Evolutionary conservation across 768 basidiomycete species (phyloP), one percentile per base, ranked within the genome.

Genomic region (Leccinum subgranulosum): DNA sequence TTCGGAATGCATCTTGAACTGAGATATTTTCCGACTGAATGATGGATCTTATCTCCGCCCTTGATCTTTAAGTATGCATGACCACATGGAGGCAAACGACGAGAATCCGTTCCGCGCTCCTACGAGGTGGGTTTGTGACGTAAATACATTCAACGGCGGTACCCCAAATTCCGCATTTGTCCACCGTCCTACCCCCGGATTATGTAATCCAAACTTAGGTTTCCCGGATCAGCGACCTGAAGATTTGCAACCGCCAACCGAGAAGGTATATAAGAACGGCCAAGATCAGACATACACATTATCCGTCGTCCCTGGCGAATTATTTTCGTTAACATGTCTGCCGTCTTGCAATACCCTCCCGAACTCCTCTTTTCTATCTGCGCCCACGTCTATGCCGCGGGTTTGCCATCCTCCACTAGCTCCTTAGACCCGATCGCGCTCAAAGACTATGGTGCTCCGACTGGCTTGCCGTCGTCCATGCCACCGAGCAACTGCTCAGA

Each of bases 331-430:
- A 6, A 46, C 61, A 67, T 69, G 69, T 63, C 68, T 41, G 56
- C 66, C 48, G 69, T 75, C 43, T 54, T 66, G 36, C 77, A 81
- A 59, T 90, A 81, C 69, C 91, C 90, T 7, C 77, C 85, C 8
- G 91, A 93, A 65, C 72, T 94, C 15, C 80, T 90, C 55, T 82
- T 82, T 57, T 74, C 84, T 29, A 86, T 94, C 58, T 92, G 89
- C 62, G 82, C 86, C 0, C 80, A 88, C 55, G 76, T 94, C 34
- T 91, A 85, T 66, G 79, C 81, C 6, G 75, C 85, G 28, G 83
- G 85, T 58, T 72, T 87, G 4, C 84, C 84, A 10, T 77, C 86
- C 8, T 48, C 74, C 10, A 55, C 65, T 4, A 76, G 81, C 7
- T 87, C 89, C 33, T 80, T 94, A 61, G 90, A 93, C 69, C 90